Percentiles rank a stretch among this genome's conserved stretches.
These are phyloP conservation scores for Fusarium lateritium DNA, from an alignment of 2,329 filamentous ascomycete species.

Conservation along the genomic window DNA sequence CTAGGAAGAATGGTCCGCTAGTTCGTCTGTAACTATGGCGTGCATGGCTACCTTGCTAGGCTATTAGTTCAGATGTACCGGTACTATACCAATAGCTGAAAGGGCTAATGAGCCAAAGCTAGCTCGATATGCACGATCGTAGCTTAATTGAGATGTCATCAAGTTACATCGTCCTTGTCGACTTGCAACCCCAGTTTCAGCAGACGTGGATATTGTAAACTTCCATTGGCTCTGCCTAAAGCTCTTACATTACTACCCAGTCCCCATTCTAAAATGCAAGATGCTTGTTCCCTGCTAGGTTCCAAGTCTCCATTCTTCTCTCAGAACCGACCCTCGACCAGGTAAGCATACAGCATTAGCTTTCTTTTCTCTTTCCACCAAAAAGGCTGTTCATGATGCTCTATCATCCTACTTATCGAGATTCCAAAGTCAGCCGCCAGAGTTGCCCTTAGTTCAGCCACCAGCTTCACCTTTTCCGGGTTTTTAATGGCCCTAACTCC, in stretches of 20 bases:
- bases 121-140: conserved; percentile 33
- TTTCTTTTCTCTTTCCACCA: conserved; percentile 25
- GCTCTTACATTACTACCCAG: background rate
- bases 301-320: conserved; percentile 2
- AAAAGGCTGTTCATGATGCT: background rate
- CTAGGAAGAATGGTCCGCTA: conserved; percentile 11
- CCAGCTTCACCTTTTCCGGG: conserved; percentile 26
- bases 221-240: conserved; percentile 3
- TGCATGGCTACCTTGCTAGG: conserved; percentile 25
- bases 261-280: conserved; percentile 4
- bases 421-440: conserved; percentile 8
- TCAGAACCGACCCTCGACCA: background rate
- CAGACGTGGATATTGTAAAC: background rate
- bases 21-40: conserved; percentile 34
- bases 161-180: conserved; percentile 24
- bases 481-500: conserved; percentile 16
- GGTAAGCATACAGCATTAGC: conserved; percentile 13
- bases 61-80: background rate
- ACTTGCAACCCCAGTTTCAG: conserved; percentile 23
- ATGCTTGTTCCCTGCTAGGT: background rate
- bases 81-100: conserved; percentile 5
- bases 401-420: background rate
- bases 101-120: background rate
- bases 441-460: conserved; percentile 9
- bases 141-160: conserved; percentile 11